These are phyloP conservation scores for Asterochloris erici DNA, from an alignment of 139 green algal genomes.

Conservation along the genomic window DNA sequence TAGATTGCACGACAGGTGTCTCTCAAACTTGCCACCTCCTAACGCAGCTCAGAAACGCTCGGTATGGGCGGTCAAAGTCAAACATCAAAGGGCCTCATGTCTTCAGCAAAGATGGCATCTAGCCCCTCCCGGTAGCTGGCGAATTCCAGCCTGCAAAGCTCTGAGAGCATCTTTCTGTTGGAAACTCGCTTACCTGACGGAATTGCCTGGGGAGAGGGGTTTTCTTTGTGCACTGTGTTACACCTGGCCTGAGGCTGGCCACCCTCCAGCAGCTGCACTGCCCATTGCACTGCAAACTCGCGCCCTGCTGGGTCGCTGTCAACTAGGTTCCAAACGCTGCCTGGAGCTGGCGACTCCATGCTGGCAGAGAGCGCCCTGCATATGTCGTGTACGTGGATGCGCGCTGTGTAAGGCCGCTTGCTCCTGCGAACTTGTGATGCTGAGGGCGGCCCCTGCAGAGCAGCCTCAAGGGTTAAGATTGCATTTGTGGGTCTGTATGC, in stretches of 20 bases:
- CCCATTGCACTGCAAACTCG: conserved; percentile 46
- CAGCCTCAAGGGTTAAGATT: neutral
- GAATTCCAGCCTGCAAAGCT: conserved; percentile 55
- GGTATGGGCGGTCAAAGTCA: neutral
- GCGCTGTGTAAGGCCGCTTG: conserved; percentile 47
- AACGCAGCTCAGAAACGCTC: too few species aligned
- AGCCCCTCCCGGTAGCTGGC: conserved; percentile 65
- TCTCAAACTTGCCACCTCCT: too few species aligned
- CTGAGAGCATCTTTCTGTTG: conserved; percentile 55
- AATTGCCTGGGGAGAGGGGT: too few species aligned
- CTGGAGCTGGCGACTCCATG: conserved; percentile 38
- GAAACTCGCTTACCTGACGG: conserved; percentile 68
- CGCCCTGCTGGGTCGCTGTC: conserved; percentile 66
- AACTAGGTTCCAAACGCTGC: conserved; percentile 69
- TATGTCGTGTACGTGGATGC: conserved; percentile 77
- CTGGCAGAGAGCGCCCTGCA: conserved; percentile 58
- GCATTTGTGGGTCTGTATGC: neutral
- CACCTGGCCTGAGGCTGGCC: too few species aligned
- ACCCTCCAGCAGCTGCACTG: conserved; percentile 30
- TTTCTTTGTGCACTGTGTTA: too few species aligned
- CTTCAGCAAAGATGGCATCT: conserved; percentile 35
- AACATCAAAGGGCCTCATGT: conserved; percentile 31
- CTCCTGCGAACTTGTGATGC: conserved; percentile 34
- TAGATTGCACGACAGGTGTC: too few species aligned
- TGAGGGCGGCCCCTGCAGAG: neutral